Conservation (phyloP, 805 yeast genomes). For the Lachancea dasiensis region DNA sequence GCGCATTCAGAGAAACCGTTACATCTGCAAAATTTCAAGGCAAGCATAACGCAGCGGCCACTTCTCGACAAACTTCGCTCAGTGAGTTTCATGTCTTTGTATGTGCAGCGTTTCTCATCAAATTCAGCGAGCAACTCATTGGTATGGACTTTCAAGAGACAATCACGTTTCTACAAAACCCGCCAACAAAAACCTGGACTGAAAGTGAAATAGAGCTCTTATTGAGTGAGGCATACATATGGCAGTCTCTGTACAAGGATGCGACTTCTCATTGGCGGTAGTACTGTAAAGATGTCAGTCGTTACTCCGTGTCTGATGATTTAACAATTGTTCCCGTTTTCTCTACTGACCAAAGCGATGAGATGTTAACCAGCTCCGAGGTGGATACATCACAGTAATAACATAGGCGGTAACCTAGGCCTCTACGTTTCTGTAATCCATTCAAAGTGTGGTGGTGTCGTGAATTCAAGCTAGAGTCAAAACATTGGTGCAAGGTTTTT, state of each 20-base stretch:
- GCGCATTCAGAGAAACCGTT: constrained; percentile 2
- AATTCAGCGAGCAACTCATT: constrained; percentile 74
- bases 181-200: constrained; percentile 81
- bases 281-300: too few species aligned
- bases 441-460: constrained; percentile 6
- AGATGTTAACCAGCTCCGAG: too few species aligned
- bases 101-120: constrained; percentile 91
- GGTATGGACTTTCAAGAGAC: constrained; percentile 92
- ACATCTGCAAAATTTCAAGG: constrained; percentile 4
- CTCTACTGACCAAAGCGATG: neutral
- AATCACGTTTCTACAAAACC: constrained; percentile 82
- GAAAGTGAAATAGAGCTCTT: constrained; percentile 88
- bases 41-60: neutral
- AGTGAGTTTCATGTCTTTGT: constrained; percentile 93
- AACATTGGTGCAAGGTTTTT: neutral
- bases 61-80: constrained; percentile 34
- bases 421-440: neutral
- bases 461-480: neutral
- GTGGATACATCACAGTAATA: too few species aligned
- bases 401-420: too few species aligned
- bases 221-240: constrained; percentile 91
- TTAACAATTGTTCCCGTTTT: constrained; percentile 5
- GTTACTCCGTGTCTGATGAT: too few species aligned
- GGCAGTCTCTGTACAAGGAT: constrained; percentile 89
- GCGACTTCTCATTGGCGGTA: constrained; percentile 77